Conservation (phyloP, 805 yeast species). For the Barnettozyma botsteinii region DNA sequence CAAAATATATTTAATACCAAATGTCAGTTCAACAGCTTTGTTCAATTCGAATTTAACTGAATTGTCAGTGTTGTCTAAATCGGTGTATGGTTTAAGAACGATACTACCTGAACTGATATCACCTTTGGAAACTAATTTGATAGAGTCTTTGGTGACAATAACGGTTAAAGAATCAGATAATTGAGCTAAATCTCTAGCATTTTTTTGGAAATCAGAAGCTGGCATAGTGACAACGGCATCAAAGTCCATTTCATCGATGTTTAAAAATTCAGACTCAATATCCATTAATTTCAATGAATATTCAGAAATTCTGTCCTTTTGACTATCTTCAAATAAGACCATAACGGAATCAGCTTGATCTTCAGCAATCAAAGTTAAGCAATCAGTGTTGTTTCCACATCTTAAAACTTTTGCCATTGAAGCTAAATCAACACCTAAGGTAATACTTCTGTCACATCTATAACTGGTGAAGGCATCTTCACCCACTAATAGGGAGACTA, state of each 20-base stretch:
- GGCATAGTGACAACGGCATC: conserved; percentile 87
- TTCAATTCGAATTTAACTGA: conserved; percentile 71
- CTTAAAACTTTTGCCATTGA: conserved; percentile 84
- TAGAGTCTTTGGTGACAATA: conserved; percentile 84
- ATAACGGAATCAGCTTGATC: conserved; percentile 76
- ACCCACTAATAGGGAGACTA: conserved; percentile 84
- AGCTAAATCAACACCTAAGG: conserved; percentile 85
- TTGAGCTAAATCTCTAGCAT: conserved; percentile 80
- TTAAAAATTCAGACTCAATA: conserved; percentile 89
- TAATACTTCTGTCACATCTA: conserved; percentile 91
- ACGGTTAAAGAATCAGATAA: conserved; percentile 84
- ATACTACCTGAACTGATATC: conserved; percentile 86
- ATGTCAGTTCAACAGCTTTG: conserved; percentile 82
- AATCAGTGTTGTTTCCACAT: conserved; percentile 88
- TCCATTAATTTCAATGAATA: conserved; percentile 91
- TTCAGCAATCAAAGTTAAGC: conserved; percentile 83
- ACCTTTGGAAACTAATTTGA: conserved; percentile 86
- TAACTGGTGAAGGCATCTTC: conserved; percentile 84
- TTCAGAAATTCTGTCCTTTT: conserved; percentile 88
- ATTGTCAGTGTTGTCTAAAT: conserved; percentile 75
- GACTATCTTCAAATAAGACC: conserved; percentile 84
- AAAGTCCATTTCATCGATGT: conserved; percentile 90
- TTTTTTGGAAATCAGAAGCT: conserved; percentile 79
- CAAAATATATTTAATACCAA: conserved; percentile 85
- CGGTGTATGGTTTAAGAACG: conserved; percentile 75